These are phyloP conservation scores for Myrica gale DNA, from an alignment of 306 rosid genomes.

Conservation along the genomic window DNA sequence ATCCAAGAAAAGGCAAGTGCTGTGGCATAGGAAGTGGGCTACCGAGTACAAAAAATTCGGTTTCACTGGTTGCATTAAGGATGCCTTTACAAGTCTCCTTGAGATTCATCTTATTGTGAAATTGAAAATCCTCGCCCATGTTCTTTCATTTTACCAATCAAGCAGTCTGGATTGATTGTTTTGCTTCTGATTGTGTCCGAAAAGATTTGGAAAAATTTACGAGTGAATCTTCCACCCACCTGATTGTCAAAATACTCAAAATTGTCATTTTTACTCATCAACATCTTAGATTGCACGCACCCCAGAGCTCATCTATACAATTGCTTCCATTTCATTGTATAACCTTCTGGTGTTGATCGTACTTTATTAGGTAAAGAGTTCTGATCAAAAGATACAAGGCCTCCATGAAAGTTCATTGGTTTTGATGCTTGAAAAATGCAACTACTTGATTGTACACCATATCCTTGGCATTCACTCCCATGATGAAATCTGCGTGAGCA, in stretches of 20 bases:
- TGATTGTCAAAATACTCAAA: too few species aligned
- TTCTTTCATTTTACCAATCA: not conserved
- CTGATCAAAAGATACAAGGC: not conserved
- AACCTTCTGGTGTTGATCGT: not conserved
- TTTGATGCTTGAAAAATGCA: conserved; percentile 57
- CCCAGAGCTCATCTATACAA: not conserved
- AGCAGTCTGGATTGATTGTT: too few species aligned
- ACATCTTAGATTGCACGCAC: not conserved
- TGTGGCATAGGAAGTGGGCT: not conserved
- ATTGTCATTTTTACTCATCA: too few species aligned
- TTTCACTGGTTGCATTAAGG: not conserved
- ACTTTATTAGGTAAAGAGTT: not conserved
- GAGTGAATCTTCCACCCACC: too few species aligned
- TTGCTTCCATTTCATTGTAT: not conserved
- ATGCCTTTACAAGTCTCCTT: not conserved
- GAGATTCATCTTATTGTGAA: too few species aligned
- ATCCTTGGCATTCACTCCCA: conserved; percentile 77
- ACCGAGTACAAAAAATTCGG: too few species aligned
- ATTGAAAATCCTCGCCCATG: not conserved
- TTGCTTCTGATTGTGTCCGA: not conserved
- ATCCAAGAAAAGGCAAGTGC: not conserved
- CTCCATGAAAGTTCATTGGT: conserved; percentile 14
- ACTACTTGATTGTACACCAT: conserved; percentile 49
- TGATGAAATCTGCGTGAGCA: conserved; percentile 70
- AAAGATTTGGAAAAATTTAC: too few species aligned